Conservation (phyloP, 2,329 filamentous ascomycete genomes). For the Rugonectria rugulosa region DNA sequence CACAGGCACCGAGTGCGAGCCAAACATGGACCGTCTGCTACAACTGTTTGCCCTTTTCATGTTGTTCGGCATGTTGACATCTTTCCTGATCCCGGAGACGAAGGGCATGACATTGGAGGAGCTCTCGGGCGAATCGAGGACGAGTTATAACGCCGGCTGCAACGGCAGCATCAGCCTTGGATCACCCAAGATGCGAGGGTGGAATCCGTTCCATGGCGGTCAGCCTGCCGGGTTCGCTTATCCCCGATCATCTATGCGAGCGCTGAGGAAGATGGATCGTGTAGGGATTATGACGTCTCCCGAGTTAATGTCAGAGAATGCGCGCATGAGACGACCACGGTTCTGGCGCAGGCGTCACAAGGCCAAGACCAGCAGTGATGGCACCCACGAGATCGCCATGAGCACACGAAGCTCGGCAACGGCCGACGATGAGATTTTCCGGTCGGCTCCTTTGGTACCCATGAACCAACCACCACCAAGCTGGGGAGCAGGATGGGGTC, state of each 20-base stretch:
- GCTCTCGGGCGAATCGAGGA: slow-evolving; percentile 71
- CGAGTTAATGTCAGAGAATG: slow-evolving; percentile 43
- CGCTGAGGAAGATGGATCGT: slow-evolving; percentile 42
- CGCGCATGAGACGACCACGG: slow-evolving; percentile 32
- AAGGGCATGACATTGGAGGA: slow-evolving; percentile 78
- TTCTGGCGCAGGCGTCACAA: slow-evolving; percentile 43
- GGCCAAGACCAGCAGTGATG: slow-evolving; percentile 38
- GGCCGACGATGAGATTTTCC: slow-evolving; percentile 35
- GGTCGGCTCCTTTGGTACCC: slow-evolving; percentile 24
- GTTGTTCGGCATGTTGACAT: slow-evolving; percentile 73
- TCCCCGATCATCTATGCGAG: slow-evolving; percentile 43
- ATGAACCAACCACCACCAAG: slow-evolving; percentile 32
- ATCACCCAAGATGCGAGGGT: slow-evolving; percentile 43
- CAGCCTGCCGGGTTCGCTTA: slow-evolving; percentile 60
- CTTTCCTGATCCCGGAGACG: slow-evolving; percentile 79
- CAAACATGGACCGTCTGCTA: slow-evolving; percentile 76
- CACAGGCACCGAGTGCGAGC: slow-evolving; percentile 56
- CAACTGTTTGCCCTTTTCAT: slow-evolving; percentile 84
- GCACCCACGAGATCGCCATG: slow-evolving; percentile 44
- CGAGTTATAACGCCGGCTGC: slow-evolving; percentile 61
- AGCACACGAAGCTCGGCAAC: slow-evolving; percentile 41
- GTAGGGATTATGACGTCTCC: slow-evolving; percentile 55
- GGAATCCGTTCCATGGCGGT: slow-evolving; percentile 59
- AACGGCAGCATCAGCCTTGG: slow-evolving; percentile 56
- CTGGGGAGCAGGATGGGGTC: slow-evolving; percentile 44